Conservation (phyloP, 805 yeast species). For the Yarrowia hollandica region DNA sequence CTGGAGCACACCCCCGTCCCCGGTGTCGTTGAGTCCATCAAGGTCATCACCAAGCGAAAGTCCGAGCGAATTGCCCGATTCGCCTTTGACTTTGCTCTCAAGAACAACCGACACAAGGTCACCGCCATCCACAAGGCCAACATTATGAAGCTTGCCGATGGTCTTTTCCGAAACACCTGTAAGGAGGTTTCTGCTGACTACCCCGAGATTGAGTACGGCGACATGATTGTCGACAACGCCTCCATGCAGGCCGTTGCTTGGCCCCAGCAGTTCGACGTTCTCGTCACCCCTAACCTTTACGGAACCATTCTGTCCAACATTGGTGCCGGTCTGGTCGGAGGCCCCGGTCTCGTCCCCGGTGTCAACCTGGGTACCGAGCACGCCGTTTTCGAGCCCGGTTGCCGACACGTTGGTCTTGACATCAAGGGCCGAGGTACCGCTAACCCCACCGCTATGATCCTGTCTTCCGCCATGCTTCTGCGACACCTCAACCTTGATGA, state of each 20-base stretch:
- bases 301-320: conserved; percentile 97
- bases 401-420: conserved; percentile 98
- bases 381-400: conserved; percentile 99
- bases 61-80: conserved; percentile 97
- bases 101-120: conserved; percentile 86
- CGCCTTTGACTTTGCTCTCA: conserved; percentile 92
- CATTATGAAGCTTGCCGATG: conserved; percentile 98
- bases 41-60: conserved; percentile 90
- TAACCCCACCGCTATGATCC: conserved; percentile 96
- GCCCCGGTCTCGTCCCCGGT: conserved; percentile 98
- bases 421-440: conserved; percentile 93
- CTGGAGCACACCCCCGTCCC: conserved; percentile 96
- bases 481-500: conserved; percentile 90
- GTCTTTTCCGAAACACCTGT: conserved; percentile 92
- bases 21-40: conserved; percentile 95
- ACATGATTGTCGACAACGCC: conserved; percentile 97
- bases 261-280: conserved; percentile 97
- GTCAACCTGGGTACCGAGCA: conserved; percentile 97
- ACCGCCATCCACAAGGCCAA: conserved; percentile 99
- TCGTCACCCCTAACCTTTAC: conserved; percentile 97
- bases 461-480: conserved; percentile 86
- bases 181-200: conserved; percentile 81
- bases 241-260: conserved; percentile 98
- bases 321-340: conserved; percentile 96
- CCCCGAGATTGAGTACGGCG: conserved; percentile 78